These are phyloP conservation scores for Neurospora intermedia DNA, from an alignment of 495 filamentous ascomycete genomes.

Conservation along the genomic window DNA sequence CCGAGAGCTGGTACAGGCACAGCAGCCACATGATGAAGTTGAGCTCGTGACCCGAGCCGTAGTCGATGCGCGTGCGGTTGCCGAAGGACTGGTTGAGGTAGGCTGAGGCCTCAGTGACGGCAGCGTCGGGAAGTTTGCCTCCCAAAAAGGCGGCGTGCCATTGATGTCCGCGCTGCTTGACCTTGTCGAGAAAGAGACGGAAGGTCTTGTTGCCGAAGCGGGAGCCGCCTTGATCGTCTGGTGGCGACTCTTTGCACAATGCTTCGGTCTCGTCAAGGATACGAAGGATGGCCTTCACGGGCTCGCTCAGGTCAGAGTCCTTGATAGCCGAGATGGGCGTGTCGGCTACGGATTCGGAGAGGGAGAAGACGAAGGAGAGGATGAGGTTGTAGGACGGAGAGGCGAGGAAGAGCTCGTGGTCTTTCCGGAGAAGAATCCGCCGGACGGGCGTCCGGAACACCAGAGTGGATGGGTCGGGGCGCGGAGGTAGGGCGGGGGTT, in stretches of 20 bases:
- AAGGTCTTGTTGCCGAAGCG: slow-evolving; percentile 93
- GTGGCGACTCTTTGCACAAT: slow-evolving; percentile 55
- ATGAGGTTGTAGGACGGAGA: slow-evolving; percentile 73
- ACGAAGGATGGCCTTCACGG: slow-evolving; percentile 52
- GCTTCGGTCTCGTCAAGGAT: slow-evolving; percentile 59
- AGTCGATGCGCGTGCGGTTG: slow-evolving; percentile 83
- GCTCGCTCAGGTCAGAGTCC: slow-evolving; percentile 40
- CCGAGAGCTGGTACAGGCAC: slow-evolving; percentile 69
- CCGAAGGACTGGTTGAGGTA: slow-evolving; percentile 82
- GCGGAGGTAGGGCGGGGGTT: slow-evolving; percentile 61
- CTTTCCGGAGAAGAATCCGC: slow-evolving; percentile 66
- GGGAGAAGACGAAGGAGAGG: slow-evolving; percentile 70
- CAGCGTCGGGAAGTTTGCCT: slow-evolving; percentile 24
- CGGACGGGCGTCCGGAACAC: slow-evolving; percentile 56
- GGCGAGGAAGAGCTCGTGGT: slow-evolving; percentile 71
- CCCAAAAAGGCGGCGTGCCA: slow-evolving; percentile 49
- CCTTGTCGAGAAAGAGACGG: slow-evolving; percentile 66
- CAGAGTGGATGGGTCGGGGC: slow-evolving; percentile 51
- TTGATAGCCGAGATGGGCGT: slow-evolving; percentile 57
- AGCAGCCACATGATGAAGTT: slow-evolving; percentile 94
- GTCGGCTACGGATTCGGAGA: slow-evolving; percentile 74
- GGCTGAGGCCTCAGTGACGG: slow-evolving; percentile 57
- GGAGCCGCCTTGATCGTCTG: slow-evolving; percentile 74
- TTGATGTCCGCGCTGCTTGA: slow-evolving; percentile 39
- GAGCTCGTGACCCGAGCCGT: slow-evolving; percentile 92